These are phyloP conservation scores for Paraleonurus japonicus DNA, from an alignment of 257 asterid genomes.

Conservation along the genomic window DNA sequence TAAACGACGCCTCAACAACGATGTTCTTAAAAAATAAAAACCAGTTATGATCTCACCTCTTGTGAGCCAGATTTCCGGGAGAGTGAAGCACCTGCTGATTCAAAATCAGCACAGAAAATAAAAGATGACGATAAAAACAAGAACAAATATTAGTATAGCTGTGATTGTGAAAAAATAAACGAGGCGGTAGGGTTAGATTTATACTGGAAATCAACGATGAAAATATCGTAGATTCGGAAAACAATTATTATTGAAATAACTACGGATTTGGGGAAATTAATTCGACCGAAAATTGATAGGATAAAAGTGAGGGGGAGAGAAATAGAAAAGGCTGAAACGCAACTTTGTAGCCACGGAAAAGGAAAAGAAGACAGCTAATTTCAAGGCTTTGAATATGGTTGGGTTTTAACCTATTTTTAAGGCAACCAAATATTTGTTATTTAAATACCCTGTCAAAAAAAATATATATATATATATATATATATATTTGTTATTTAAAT, in stretches of 20 bases:
- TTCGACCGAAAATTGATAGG: background rate
- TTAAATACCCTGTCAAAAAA: too few relatives aligned
- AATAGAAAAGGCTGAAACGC: background rate
- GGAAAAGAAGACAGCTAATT: conserved; percentile 20
- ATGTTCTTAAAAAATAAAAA: background rate
- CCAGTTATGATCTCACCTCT: conserved; percentile 42
- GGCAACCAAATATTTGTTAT: background rate
- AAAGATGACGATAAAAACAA: background rate
- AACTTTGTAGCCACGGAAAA: conserved; percentile 34
- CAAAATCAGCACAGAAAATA: conserved; percentile 9
- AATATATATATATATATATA: too few relatives aligned
- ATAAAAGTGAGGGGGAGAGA: background rate
- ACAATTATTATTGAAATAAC: background rate
- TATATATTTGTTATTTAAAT: too few relatives aligned
- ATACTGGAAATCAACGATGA: conserved; percentile 26
- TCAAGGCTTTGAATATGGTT: conserved; percentile 1
- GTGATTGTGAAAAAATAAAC: background rate
- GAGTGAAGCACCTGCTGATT: conserved; percentile 20
- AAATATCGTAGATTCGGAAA: background rate
- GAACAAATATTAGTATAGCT: background rate
- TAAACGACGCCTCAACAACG: background rate
- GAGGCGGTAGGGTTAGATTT: conserved; percentile 27
- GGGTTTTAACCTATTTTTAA: conserved; percentile 19
- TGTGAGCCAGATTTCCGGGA: conserved; percentile 63
- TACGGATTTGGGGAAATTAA: conserved; percentile 11